Base-by-base conservation (phyloP, 352 stramenopile species). In the Phytophthora citrophthora region DNA sequence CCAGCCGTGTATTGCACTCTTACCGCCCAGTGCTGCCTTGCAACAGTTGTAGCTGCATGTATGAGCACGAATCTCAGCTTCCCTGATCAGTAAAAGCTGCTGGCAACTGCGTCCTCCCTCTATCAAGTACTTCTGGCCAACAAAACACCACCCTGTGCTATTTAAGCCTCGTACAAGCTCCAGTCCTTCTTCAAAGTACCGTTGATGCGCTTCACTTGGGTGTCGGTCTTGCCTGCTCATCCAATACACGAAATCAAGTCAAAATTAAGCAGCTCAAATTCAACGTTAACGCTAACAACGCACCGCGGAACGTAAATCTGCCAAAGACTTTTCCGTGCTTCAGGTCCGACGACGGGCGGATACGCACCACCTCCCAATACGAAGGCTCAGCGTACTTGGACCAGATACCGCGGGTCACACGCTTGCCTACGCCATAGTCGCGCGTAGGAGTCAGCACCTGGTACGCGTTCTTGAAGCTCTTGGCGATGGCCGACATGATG, bases 271-370 rank as follows among this genome's bases (percentile, higher is more conserved):
- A 15, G 4, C 5, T 40, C 0, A 58, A 36, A 31, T 13, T 1
- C 44, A 3, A n/a, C 32, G 23, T 23, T 49, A 10, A 52, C 16
- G 18, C 3, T 60, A 10, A 11, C 8, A 26, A 86, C 80, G 63
- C 64, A 91, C 84, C 86, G 36, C 86, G 86, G 69, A 93, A 95
- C 9, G 84, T 93, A 64, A 93, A 85, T 56, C 70, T 67, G 68
- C 86, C 86, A 68, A 83, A 95, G 31, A 86, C 83, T 75, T 95
- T 95, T 77, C 86, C 86, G 73, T 95, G 86, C 76, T 90, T 92
- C 57, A 95, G 81, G 68, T 95, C 86, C 1, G 54, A 58, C 45
- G 86, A 87, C 32, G 86, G 86, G 31, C 70, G 77, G 31, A 95
- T 74, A 61, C 86, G 83, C 70, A 88, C 91, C 61, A 95, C 80